Evolutionary conservation across 768 basidiomycete species (phyloP), one percentile per base, ranked within the genome.

Genomic region (Cystobasidium ongulense): DNA sequence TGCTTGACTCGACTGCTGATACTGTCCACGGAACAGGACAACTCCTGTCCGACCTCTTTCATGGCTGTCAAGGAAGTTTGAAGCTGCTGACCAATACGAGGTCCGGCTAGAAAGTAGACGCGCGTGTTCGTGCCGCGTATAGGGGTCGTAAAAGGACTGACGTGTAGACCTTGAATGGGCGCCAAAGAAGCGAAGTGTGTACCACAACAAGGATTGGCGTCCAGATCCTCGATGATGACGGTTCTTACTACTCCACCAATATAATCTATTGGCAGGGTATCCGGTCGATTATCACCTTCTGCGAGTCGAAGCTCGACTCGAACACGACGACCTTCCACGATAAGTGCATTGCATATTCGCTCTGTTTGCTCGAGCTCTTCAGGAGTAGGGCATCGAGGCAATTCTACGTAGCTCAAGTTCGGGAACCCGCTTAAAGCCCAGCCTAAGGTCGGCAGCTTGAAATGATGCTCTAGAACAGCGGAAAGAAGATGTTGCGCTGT

Each of bases 401-500:
- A 82, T 80, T 92, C 90, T 41, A 92, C 85, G 79, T 92, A 91
- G 77, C 86, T 88, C 0, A 89, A 88, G 5, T 84, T 80, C 7
- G 91, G 89, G 76, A 83, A 86, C 21, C 83, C 81, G 0, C 88
- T 87, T 71, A 91, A 83, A n/a, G 89, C 89, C 90, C 91, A 92
- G 1, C 88, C 88, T 25, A 91, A 84, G 1, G 91, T 92, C 7
- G 87, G 86, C 31, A 91, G 84, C 83, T 78, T 15, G 61, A 72
- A 66, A 23, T 75, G 72, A 1, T 66, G 57, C 25, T 91, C 89
- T 3, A 92, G 83, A n/a, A 91, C 83, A 0, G 90, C 89, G 17
- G 90, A 91, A 27, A 92, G 85, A 53, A 91, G 84, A 75, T 91
- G 91, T 78, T 92, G 91, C 0, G 88, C 88, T 0, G 90, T 91